These are phyloP conservation scores for Gaeumannomyces tritici DNA, from an alignment of 2,329 filamentous ascomycete genomes.

Conservation along the genomic window DNA sequence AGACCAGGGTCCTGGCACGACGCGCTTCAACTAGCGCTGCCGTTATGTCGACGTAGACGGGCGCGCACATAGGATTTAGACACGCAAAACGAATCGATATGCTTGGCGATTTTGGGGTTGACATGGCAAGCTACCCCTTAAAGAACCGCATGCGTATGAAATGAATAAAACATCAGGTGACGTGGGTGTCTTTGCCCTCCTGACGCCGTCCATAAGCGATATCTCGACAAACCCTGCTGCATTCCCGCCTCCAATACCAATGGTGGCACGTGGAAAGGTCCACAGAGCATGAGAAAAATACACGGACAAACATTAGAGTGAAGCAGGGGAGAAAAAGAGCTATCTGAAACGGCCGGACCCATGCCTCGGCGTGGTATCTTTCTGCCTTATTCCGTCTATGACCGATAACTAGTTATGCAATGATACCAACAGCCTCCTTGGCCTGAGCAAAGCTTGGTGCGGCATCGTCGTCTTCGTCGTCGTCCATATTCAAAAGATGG, in stretches of 20 bases:
- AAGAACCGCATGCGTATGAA: not conserved
- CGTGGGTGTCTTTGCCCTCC: too few relatives aligned
- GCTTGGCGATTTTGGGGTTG: too few relatives aligned
- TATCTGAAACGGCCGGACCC: not conserved
- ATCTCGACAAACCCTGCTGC: too few relatives aligned
- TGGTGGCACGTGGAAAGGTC: not conserved
- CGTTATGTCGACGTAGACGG: too few relatives aligned
- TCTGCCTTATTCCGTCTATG: not conserved
- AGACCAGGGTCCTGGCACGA: too few relatives aligned
- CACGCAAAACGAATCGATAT: too few relatives aligned
- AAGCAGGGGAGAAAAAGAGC: not conserved
- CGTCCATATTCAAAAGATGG: constrained; percentile 44
- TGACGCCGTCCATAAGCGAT: too few relatives aligned
- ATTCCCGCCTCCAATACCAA: too few relatives aligned
- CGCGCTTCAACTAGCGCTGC: too few relatives aligned
- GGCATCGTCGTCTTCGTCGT: constrained; percentile 25
- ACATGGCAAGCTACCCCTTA: not conserved
- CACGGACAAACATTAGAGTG: not conserved
- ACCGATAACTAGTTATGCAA: constrained; percentile 14
- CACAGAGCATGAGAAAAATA: not conserved
- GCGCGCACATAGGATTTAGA: too few relatives aligned
- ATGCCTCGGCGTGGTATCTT: not conserved
- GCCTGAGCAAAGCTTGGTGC: constrained; percentile 10
- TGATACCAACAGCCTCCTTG: constrained; percentile 15
- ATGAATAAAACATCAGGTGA: too few relatives aligned